A percentile compares a stretch with the other conserved stretches of the same genome.
Evolutionary conservation across 352 stramenopile genomes (phyloP).

Genomic region (Phytophthora kernoviae): DNA sequence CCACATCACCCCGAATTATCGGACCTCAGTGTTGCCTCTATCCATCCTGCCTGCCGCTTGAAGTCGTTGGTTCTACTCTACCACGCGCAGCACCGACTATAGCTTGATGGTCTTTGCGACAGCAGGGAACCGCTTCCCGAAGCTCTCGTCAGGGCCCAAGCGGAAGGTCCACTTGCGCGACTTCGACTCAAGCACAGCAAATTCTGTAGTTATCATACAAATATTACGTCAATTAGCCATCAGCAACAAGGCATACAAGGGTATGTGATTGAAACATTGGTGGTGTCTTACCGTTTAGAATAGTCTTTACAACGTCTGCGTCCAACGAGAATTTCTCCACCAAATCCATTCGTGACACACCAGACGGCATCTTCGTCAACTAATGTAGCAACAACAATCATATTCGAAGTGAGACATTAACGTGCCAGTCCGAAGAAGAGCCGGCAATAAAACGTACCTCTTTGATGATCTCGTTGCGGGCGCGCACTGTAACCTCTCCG

Average conservation of each 20-base stretch:
- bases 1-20: too few species aligned
- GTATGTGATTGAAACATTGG: not conserved
- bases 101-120: constrained; percentile 56
- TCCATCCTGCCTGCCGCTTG: constrained; percentile 5
- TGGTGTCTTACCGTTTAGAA: constrained; percentile 39
- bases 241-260: not conserved
- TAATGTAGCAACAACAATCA: constrained; percentile 9
- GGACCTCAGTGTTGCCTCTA: constrained; percentile 18
- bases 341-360: constrained; percentile 54
- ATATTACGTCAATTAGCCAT: constrained; percentile 1
- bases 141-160: constrained; percentile 48
- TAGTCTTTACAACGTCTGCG: constrained; percentile 49
- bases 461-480: constrained; percentile 57
- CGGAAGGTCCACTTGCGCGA: constrained; percentile 65
- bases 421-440: not conserved
- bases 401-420: not conserved
- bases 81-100: constrained; percentile 21
- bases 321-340: constrained; percentile 47
- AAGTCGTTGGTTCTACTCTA: not conserved
- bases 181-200: constrained; percentile 46
- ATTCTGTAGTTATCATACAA: constrained; percentile 31
- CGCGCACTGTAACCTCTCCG: constrained; percentile 31
- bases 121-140: constrained; percentile 52
- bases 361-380: constrained; percentile 38
- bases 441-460: constrained; percentile 35